Evolutionary conservation across 2,329 filamentous ascomycete genomes (phyloP).

Genomic region (Neophaeococcomyces mojaviensis): DNA sequence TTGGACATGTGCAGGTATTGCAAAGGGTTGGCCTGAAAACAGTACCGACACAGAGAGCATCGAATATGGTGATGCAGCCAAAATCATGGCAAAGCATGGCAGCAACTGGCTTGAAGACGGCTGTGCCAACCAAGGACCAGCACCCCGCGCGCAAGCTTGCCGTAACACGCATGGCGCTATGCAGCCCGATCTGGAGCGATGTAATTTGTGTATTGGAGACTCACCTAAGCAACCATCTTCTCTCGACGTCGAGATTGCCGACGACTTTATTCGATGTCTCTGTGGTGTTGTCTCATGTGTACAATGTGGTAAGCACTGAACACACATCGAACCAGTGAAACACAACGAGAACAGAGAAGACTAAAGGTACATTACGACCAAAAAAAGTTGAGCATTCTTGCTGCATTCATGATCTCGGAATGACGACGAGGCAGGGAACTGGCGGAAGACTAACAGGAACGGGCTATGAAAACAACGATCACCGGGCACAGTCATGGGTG

Average conservation of each 20-base stretch:
- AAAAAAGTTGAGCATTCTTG: constrained; percentile 3
- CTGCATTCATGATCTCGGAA: constrained; percentile 1
- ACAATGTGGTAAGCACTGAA: background rate
- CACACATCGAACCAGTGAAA: background rate
- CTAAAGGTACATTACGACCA: background rate
- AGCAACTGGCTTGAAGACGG: background rate
- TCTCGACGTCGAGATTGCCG: background rate
- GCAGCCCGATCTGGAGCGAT: background rate
- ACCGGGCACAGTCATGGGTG: background rate
- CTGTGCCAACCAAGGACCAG: too few species aligned
- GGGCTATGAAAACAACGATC: background rate
- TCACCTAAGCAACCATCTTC: background rate
- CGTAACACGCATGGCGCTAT: background rate
- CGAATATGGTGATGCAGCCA: background rate
- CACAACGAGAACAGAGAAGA: background rate
- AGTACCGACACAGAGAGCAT: background rate
- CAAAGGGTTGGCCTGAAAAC: background rate
- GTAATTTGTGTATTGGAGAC: background rate
- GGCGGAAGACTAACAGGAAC: background rate
- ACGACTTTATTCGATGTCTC: background rate
- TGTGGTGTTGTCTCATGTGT: too few species aligned
- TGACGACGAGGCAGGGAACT: constrained; percentile 6
- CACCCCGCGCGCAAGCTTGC: too few species aligned
- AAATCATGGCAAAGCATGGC: background rate
- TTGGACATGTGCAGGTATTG: background rate